Percentiles rank a stretch among this genome's conserved stretches.
Evolutionary conservation across 495 filamentous ascomycete genomes (phyloP).

Genomic region (Penicillium simplicissimum): DNA sequence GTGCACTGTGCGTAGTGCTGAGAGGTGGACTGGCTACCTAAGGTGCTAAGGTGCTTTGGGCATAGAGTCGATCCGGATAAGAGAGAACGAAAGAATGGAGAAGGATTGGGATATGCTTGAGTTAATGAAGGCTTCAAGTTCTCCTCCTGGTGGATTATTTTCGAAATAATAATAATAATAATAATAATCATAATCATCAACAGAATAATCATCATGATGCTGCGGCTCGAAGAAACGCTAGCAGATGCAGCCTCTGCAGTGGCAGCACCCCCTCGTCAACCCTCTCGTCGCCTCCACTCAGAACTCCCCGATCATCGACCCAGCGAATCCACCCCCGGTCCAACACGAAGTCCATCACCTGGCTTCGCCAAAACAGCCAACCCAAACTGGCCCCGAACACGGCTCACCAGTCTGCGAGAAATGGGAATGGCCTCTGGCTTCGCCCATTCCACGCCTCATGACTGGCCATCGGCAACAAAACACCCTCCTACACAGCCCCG

Average conservation of each 20-base stretch:
- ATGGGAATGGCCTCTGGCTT: constrained; percentile 11
- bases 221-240: constrained; percentile 4
- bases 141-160: background rate
- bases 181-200: background rate
- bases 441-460: background rate
- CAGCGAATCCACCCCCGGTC: background rate
- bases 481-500: constrained; percentile 4
- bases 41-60: no score
- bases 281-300: background rate
- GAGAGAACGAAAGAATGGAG: background rate
- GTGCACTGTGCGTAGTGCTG: background rate
- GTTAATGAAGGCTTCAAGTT: background rate
- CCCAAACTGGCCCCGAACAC: background rate
- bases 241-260: background rate
- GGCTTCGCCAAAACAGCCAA: background rate
- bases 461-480: background rate
- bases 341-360: constrained; percentile 6
- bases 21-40: background rate
- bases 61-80: background rate
- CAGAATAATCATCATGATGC: background rate
- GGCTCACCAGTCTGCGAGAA: background rate
- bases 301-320: background rate
- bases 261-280: background rate
- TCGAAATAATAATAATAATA: background rate
- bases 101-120: background rate